Evolutionary conservation across 2,329 filamentous ascomycete species (phyloP), one percentile per base, ranked within the genome.

Genomic region (Botrytis hyacinthi): DNA sequence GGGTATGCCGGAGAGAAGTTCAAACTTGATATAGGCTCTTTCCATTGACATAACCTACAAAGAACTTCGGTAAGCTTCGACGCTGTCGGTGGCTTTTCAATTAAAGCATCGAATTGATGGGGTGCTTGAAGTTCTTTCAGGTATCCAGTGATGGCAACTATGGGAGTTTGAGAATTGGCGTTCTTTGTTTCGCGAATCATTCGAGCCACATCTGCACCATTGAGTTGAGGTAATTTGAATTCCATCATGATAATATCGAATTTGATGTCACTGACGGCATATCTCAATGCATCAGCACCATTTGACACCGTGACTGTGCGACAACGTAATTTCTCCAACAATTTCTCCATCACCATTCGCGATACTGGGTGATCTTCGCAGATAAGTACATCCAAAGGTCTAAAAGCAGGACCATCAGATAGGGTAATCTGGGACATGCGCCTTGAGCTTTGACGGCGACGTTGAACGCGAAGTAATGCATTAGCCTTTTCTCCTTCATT

Each of bases 211-310:
- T 99, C 96, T 20, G 94, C 93, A 37, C 96, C 96, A 78, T 94
- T 98, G 80, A 98, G 94, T 80, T 97, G 94, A 16, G 96, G 95
- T 63, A 99, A 86, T 81, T 95, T 97, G 84, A 94, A 98, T 83
- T 99, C 96, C 82, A 97, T 95, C 86, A 99, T 96, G 81, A 99
- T 98, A 78, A 98, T 94, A 83, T 99, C 96, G 80, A 98, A 99
- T 80, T 98, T 97, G 81, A 99, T 95, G 81, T 98, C 95, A 80
- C 95, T 95, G 86, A 97, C 93, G 42, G 96, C 94, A 83, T 96
- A 97, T 35, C 95, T 90, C 79, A 97, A 92, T 18, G 95, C 96
- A 80, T 99, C 96, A 0, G 93, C 91, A 0, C 96, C 96, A 78
- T 95, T 97, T 4, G 91, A 88, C 7, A 96, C 95, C 4, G 93